phyloP scores from a whole-genome alignment of 495 filamentous ascomycete genomes.

The Xylaria cubensis region DNA sequence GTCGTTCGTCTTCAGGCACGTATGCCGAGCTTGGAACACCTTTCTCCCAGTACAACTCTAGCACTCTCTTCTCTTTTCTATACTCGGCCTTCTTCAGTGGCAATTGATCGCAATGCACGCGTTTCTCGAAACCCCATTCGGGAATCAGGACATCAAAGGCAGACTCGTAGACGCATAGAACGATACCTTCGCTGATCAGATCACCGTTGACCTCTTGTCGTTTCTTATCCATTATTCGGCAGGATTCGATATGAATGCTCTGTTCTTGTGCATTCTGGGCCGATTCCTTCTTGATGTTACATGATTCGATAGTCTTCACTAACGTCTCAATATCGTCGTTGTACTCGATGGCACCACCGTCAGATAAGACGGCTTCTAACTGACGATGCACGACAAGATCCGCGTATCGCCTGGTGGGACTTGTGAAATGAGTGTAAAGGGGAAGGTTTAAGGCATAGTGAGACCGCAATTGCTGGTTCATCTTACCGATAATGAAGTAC shows the following conservation, averaged over 20 bases:
- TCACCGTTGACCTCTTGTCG: constrained; percentile 85
- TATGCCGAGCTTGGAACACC: constrained; percentile 95
- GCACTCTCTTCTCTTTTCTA: constrained; percentile 88
- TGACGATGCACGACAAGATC: constrained; percentile 97
- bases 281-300: constrained; percentile 99
- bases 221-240: constrained; percentile 90
- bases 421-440: constrained; percentile 96
- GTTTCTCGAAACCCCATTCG: constrained; percentile 98
- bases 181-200: constrained; percentile 95
- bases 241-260: constrained; percentile 97
- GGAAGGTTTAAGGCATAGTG: constrained; percentile 95
- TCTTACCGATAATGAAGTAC: constrained; percentile 83
- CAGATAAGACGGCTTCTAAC: constrained; percentile 84
- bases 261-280: constrained; percentile 97
- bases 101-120: constrained; percentile 97
- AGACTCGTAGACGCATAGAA: constrained; percentile 97
- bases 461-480: constrained; percentile 71
- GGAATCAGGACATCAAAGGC: constrained; percentile 98
- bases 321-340: constrained; percentile 86
- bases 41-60: constrained; percentile 99
- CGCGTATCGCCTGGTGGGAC: constrained; percentile 91
- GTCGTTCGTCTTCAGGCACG: constrained; percentile 94
- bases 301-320: constrained; percentile 90
- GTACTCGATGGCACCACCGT: constrained; percentile 81
- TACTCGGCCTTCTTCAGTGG: constrained; percentile 98